A percentile compares a stretch with the other conserved stretches of the same genome.
phyloP scores from a whole-genome alignment of 73 alveolate genomes.

The Paramecium octaurelia region DNA sequence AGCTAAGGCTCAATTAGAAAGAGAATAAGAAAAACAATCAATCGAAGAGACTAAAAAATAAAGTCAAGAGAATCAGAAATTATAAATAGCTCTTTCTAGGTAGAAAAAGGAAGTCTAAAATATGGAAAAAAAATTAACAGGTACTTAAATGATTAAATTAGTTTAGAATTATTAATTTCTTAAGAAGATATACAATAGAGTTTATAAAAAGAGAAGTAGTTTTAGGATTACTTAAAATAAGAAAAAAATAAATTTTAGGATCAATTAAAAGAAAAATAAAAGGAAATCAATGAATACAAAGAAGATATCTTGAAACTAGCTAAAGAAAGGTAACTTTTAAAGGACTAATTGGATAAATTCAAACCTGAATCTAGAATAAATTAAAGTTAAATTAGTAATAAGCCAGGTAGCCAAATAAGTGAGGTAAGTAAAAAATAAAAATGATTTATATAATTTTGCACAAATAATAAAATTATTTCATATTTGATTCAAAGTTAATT shows the following conservation, averaged over 20 bases:
- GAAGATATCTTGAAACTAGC: neutral
- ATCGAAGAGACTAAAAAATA: neutral
- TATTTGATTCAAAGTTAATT: neutral
- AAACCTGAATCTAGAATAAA: neutral
- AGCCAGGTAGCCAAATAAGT: neutral
- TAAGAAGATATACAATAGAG: neutral
- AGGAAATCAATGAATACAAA: neutral
- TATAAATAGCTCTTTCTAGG: neutral
- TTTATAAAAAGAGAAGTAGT: neutral
- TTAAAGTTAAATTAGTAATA: neutral
- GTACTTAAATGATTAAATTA: neutral
- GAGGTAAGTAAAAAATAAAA: neutral
- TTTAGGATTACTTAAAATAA: neutral
- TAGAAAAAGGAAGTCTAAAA: neutral
- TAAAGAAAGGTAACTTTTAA: neutral
- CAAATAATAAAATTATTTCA: neutral
- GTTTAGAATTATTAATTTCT: neutral
- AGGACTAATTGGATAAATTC: neutral
- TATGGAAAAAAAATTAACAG: conserved; percentile 6
- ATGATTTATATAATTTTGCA: neutral
- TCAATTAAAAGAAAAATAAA: neutral
- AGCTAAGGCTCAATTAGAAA: neutral
- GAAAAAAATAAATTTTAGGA: neutral
- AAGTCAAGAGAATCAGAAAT: neutral
- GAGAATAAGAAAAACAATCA: neutral